Evolutionary conservation across 257 asterid species (phyloP).

Genomic region (Nicotiana tomentosiformis): DNA sequence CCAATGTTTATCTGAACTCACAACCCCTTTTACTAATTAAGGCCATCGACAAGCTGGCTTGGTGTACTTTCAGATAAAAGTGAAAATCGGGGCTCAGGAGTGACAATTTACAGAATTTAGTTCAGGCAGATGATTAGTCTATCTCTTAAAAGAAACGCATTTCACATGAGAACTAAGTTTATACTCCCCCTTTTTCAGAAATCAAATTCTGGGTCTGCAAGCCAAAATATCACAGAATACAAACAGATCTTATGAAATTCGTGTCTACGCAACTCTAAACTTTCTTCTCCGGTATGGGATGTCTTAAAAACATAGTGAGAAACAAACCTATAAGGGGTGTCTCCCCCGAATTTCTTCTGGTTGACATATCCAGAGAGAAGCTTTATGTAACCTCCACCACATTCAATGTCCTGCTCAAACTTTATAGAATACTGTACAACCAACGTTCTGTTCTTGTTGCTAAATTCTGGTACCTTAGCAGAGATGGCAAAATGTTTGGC

Average conservation of each 20-base stretch:
- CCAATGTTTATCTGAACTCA: background rate
- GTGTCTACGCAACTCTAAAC: background rate
- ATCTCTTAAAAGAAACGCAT: background rate
- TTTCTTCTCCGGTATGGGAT: background rate
- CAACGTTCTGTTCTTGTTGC: conserved; percentile 84
- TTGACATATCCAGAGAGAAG: conserved; percentile 88
- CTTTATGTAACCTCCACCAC: conserved; percentile 96
- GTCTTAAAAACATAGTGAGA: background rate
- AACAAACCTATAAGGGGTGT: conserved; percentile 90
- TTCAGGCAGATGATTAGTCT: background rate
- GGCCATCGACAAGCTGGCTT: background rate
- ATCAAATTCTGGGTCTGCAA: background rate
- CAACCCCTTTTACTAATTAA: background rate
- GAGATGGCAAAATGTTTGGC: conserved; percentile 87
- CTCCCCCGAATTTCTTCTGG: conserved; percentile 98
- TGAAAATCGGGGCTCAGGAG: background rate
- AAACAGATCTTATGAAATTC: background rate
- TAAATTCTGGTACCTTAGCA: conserved; percentile 89
- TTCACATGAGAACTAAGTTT: background rate
- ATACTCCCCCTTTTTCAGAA: background rate
- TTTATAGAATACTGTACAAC: conserved; percentile 86
- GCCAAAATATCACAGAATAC: background rate
- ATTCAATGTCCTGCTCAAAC: conserved; percentile 93
- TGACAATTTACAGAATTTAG: background rate
- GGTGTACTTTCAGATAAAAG: background rate